Percentiles rank a stretch among this genome's conserved stretches.
Evolutionary conservation across 176 grass and related monocot genomes (phyloP).

Genomic region (Bonia amplexicaulis): DNA sequence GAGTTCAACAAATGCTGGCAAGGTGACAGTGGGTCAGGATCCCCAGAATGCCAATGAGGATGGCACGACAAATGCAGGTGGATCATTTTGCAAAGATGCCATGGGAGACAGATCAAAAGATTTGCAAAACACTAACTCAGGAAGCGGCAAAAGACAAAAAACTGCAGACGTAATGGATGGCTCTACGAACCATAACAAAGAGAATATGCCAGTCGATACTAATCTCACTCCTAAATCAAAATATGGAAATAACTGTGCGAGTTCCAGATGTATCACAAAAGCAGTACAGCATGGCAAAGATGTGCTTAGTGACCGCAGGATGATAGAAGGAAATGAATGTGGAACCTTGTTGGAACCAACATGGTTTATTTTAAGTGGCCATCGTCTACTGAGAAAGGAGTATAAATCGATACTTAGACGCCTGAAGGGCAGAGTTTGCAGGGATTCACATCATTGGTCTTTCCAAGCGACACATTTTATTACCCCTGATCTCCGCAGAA

Average conservation of each 20-base stretch:
- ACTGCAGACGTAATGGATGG: slow-evolving; percentile 18
- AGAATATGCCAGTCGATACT: slow-evolving; percentile 46
- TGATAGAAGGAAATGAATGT: slow-evolving; percentile 23
- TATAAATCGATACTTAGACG: slow-evolving; percentile 55
- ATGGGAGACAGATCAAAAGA: slow-evolving; percentile 18
- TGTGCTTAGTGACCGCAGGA: not conserved
- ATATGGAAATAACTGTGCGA: not conserved
- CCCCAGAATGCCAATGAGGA: not conserved
- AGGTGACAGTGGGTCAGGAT: slow-evolving; percentile 1
- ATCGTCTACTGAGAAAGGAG: slow-evolving; percentile 72
- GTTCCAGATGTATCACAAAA: slow-evolving; percentile 31
- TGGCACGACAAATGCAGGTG: slow-evolving; percentile 7
- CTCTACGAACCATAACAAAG: slow-evolving; percentile 49
- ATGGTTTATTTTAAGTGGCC: slow-evolving; percentile 88
- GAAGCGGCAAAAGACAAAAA: slow-evolving; percentile 39
- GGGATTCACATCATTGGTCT: slow-evolving; percentile 86
- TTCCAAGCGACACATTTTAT: slow-evolving; percentile 94
- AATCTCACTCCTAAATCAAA: slow-evolving; percentile 24
- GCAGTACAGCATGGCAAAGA: slow-evolving; percentile 17
- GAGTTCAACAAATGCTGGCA: slow-evolving; percentile 26
- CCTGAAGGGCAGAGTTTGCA: slow-evolving; percentile 73
- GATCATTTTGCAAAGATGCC: slow-evolving; percentile 22
- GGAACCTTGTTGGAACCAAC: slow-evolving; percentile 32
- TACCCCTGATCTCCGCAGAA: slow-evolving; percentile 71
- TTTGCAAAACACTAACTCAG: not conserved